These are phyloP conservation scores for Haberlea rhodopensis DNA, from an alignment of 257 asterid genomes.

Conservation along the genomic window DNA sequence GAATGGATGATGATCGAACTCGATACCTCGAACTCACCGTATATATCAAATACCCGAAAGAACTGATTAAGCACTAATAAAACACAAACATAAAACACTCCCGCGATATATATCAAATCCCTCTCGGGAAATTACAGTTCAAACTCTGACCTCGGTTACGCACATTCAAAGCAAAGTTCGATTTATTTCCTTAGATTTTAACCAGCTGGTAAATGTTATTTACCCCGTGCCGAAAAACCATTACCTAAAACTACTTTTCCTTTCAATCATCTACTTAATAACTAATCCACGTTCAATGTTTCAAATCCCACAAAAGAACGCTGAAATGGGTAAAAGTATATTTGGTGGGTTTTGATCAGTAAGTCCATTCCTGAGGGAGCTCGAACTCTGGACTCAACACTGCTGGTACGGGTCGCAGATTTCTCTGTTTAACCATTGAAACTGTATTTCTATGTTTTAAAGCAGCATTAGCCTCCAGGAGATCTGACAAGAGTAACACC, in stretches of 20 bases:
- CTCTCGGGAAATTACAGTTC: too few species aligned
- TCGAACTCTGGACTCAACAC: slow-evolving; percentile 41
- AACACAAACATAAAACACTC: too few species aligned
- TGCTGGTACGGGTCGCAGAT: slow-evolving; percentile 23
- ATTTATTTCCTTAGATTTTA: too few species aligned
- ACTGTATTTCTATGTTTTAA: slow-evolving; percentile 19
- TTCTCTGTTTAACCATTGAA: slow-evolving; percentile 30
- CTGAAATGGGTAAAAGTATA: neutral
- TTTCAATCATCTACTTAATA: neutral
- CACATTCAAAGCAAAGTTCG: too few species aligned
- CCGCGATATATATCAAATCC: too few species aligned
- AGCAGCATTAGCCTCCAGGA: slow-evolving; percentile 20
- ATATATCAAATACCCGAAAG: too few species aligned
- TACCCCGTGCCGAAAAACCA: too few species aligned
- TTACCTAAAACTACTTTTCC: neutral
- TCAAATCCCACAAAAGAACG: neutral
- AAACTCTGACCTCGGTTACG: too few species aligned
- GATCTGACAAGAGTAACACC: neutral
- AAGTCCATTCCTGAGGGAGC: slow-evolving; percentile 85
- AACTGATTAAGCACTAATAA: too few species aligned
- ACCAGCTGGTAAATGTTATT: too few species aligned
- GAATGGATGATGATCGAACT: too few species aligned
- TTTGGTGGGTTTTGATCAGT: slow-evolving; percentile 25
- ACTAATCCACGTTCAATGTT: neutral
- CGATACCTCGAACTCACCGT: too few species aligned